Percentiles rank a stretch among this genome's conserved stretches.
Evolutionary conservation across 2,329 filamentous ascomycete genomes (phyloP).

Genomic region (Dothistroma septosporum): DNA sequence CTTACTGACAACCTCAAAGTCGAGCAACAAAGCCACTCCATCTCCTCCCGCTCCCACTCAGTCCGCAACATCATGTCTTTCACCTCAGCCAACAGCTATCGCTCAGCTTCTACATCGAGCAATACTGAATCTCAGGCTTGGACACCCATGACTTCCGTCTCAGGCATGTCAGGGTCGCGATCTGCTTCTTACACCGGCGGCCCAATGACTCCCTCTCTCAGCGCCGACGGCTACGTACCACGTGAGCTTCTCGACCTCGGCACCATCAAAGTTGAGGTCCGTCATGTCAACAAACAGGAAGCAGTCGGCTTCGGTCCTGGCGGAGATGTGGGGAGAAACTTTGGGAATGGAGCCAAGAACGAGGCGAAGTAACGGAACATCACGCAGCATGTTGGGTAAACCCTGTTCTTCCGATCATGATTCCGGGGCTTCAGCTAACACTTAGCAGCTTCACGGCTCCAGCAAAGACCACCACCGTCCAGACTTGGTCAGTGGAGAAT

Average conservation of each 20-base stretch:
- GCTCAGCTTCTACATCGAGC: neutral
- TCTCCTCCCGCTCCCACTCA: neutral
- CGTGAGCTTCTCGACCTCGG: constrained; percentile 9
- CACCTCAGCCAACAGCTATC: neutral
- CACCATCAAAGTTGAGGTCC: constrained; percentile 13
- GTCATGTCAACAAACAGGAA: constrained; percentile 12
- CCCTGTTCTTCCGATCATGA: no score
- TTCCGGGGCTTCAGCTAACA: neutral
- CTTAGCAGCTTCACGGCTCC: neutral
- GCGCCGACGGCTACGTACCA: neutral
- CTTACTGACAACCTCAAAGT: constrained; percentile 1
- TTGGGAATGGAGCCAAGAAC: neutral
- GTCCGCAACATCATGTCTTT: neutral
- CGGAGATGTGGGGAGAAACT: neutral
- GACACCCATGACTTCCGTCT: neutral
- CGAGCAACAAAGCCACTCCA: constrained; percentile 6
- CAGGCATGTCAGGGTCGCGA: neutral
- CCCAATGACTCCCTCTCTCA: neutral
- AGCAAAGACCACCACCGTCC: neutral
- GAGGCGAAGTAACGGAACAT: neutral
- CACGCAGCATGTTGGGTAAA: constrained; percentile 1
- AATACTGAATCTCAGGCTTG: neutral
- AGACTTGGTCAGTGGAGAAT: neutral
- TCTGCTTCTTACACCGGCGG: neutral
- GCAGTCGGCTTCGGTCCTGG: constrained; percentile 2